Base-by-base conservation (phyloP, 78 protist species). In the Bodo saltans region DNA sequence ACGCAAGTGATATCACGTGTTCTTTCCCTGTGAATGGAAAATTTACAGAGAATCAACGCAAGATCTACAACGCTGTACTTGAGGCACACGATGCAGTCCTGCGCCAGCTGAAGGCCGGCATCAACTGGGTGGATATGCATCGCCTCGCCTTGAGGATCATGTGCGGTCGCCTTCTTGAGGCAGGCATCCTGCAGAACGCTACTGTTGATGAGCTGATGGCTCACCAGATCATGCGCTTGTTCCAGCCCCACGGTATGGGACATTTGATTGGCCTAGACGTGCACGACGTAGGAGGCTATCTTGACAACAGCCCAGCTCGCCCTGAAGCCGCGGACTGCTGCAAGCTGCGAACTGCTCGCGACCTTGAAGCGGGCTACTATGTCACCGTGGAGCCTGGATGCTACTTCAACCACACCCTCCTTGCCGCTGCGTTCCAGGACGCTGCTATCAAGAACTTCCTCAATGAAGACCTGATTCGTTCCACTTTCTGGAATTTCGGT, bases 331-430 rank as follows among this genome's bases (percentile, higher is more conserved):
- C 72, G 1, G 37, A 35, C 38, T 69, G 83, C 30, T 26, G 76
- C 74, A 70, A 85, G 8, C 70, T 87, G 25, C 76, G 94, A 38
- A 86, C 89, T 0, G 89, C 89, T 38, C 91, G 96, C 34, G 47
- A 52, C 26, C 87, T 93, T 33, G 83, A 79, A 38, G 86, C 79
- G 41, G 90, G 92, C 68, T 90, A 94, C 94, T 72, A 84, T 26
- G 68, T 94, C 78, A 96, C 98, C 0, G 90, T 93, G 60, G 98
- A 96, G 90, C 98, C 98, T 38, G 98, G 98, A 25, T 60, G 87
- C 73, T 96, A 96, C 86, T 96, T 96, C 84, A 90, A 89, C 86
- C 85, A 70, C 12, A 83, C 78, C 38, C 47, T 88, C 70, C 86
- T 95, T 32, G 88, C 87, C 0, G 29, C 27, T 4, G 93, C 94